Evolutionary conservation across 306 rosid species (phyloP), one percentile per base, ranked within the genome.

Genomic region (Citrullus mucosospermus): DNA sequence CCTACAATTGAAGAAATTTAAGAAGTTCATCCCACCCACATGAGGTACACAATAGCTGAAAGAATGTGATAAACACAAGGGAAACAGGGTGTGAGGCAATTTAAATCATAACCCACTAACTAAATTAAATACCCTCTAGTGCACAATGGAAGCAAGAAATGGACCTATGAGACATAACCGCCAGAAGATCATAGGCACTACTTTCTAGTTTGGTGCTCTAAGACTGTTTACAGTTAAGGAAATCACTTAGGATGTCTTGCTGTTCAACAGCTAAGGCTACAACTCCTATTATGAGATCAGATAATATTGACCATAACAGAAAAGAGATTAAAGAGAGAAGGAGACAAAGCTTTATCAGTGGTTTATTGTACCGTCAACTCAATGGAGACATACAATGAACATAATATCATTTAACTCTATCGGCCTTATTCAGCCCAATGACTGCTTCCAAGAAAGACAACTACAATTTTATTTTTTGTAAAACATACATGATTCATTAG

Each of bases 1-100:
- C 91, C 99, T 96, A 58, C 38, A 83, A 86, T 82, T 36, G n/a
- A 84, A 48, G 58, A 78, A 84, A 76, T 57, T 30, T 78, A 81
- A 9, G 78, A 65, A 83, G 83, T 73, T 32, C 59, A 18, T 71
- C 65, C 43, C 20, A 71, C 69, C 51, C 56, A 48, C 58, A 39
- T 54, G 60, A 17, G 22, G 78, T 79, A 60, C 75, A 78, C 69
- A 46, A 81, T 18, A 39, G 67, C 81, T 22, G 75, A 58, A 83
- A 60, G 51, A 60, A 54, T 41, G 58, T 46, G 57, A 71, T 25
- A 25, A 71, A 48, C 58, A 71, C 76, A 34, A 22, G 46, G 82
- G 61, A 85, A 59, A 72, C 38, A 51, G 76, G 62, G 34, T 77
- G 12, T 70, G 63, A 56, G 44, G 70, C 61, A 55, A 58, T 17